phyloP scores from a whole-genome alignment of 2,329 filamentous ascomycete species.

The Aspergillus sergii region DNA sequence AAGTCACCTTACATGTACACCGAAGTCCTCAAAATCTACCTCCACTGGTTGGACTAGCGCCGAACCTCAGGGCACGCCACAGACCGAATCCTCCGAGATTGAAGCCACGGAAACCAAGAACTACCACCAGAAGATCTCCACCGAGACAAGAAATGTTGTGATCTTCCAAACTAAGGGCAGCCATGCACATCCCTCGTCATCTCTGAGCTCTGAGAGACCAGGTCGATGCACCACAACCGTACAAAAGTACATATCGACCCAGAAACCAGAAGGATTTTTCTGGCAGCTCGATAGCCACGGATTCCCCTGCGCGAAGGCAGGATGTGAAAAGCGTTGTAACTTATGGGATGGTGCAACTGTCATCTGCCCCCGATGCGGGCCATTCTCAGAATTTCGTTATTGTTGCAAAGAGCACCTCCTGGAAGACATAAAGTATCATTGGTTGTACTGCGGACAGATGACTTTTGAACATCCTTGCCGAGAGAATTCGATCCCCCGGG shows the following conservation, averaged over 20 bases:
- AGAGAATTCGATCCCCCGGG: slow-evolving; percentile 23
- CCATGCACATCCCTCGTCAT: slow-evolving; percentile 10
- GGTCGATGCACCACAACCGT: slow-evolving; percentile 21
- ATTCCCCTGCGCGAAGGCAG: slow-evolving; percentile 41
- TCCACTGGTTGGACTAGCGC: slow-evolving; percentile 14
- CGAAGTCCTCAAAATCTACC: slow-evolving; percentile 13
- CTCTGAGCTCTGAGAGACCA: not conserved
- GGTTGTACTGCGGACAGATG: slow-evolving; percentile 27
- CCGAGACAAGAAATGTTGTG: not conserved
- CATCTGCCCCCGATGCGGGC: slow-evolving; percentile 45
- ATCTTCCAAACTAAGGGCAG: not conserved
- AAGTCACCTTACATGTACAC: slow-evolving; percentile 7
- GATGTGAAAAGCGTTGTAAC: slow-evolving; percentile 35
- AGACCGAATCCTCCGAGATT: slow-evolving; percentile 13
- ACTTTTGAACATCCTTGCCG: slow-evolving; percentile 26
- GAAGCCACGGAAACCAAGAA: not conserved
- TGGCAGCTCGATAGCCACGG: slow-evolving; percentile 54
- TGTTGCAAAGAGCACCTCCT: slow-evolving; percentile 41
- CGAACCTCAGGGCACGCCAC: slow-evolving; percentile 7
- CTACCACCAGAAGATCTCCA: not conserved
- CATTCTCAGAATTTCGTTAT: slow-evolving; percentile 42
- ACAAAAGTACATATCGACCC: slow-evolving; percentile 3
- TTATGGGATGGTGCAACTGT: slow-evolving; percentile 33
- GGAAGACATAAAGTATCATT: slow-evolving; percentile 39
- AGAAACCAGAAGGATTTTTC: slow-evolving; percentile 26